Conservation (phyloP, 208 protist genomes). For the Trichomonas gallinae region DNA sequence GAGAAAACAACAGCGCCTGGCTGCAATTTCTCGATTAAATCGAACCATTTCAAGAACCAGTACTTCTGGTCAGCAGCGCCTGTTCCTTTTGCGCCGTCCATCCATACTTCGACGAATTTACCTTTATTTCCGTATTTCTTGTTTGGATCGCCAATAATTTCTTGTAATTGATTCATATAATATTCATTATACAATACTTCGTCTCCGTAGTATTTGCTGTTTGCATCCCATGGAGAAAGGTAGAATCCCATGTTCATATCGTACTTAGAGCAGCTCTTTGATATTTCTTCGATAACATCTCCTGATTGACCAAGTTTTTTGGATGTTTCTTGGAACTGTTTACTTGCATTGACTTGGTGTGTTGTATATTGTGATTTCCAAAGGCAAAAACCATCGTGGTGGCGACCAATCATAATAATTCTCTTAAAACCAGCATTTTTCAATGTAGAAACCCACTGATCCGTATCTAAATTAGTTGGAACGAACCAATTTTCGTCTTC, state of each 20-base stretch:
- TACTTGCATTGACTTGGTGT: not conserved
- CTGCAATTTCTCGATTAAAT: not conserved
- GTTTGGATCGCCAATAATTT: not conserved
- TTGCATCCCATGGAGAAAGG: not conserved
- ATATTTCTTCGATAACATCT: not conserved
- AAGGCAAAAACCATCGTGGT: not conserved
- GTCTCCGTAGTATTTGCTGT: not conserved
- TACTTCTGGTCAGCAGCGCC: not conserved
- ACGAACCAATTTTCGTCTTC: not conserved
- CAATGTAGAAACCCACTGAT: not conserved
- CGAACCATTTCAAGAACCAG: not conserved
- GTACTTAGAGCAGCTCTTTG: not conserved
- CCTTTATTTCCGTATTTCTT: not conserved
- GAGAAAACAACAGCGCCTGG: not conserved
- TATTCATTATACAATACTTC: not conserved
- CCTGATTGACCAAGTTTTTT: not conserved
- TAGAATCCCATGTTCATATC: not conserved
- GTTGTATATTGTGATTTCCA: not conserved
- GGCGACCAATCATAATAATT: not conserved
- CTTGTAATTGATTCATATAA: not conserved
- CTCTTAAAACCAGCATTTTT: not conserved
- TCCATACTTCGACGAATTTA: not conserved
- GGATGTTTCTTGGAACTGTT: not conserved
- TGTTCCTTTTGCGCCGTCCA: not conserved
- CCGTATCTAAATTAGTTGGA: not conserved